These are phyloP conservation scores for Amanita fuliginea DNA, from an alignment of 768 basidiomycete genomes.

Conservation along the genomic window DNA sequence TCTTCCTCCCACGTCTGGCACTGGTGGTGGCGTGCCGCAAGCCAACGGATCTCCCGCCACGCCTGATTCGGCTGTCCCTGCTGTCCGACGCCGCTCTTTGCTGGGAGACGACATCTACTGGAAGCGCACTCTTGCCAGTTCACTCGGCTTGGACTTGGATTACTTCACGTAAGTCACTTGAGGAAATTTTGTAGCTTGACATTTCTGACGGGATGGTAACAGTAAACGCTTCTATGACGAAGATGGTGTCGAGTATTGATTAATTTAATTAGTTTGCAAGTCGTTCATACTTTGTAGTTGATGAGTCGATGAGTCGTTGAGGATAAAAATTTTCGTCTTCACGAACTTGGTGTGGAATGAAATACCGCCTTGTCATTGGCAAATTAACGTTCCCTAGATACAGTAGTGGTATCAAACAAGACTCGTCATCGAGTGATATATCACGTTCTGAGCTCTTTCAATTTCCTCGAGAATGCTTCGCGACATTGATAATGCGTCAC, in stretches of 20 bases:
- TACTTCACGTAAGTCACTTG: neutral
- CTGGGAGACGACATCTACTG: neutral
- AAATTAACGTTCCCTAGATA: neutral
- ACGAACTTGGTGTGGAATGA: no score
- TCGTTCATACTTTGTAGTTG: no score
- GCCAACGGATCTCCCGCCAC: neutral
- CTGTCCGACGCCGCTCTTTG: no score
- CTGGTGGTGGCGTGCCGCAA: no score
- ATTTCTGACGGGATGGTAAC: neutral
- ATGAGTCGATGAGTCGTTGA: neutral
- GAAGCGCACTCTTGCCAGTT: neutral
- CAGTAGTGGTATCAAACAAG: neutral
- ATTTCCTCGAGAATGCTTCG: conserved; percentile 62
- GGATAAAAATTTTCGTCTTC: neutral
- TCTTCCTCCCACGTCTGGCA: no score
- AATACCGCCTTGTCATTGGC: no score
- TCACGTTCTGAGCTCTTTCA: conserved; percentile 11
- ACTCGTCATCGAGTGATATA: neutral
- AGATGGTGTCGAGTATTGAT: neutral
- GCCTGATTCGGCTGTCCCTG: neutral
- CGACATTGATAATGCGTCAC: conserved; percentile 96
- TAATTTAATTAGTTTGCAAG: neutral
- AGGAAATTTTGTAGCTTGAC: neutral
- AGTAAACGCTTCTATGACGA: neutral
- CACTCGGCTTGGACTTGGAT: conserved; percentile 2